Percentiles rank a stretch among this genome's conserved stretches.
Conservation (phyloP, 345 rosid species). For the Erucastrum elatum region DNA sequence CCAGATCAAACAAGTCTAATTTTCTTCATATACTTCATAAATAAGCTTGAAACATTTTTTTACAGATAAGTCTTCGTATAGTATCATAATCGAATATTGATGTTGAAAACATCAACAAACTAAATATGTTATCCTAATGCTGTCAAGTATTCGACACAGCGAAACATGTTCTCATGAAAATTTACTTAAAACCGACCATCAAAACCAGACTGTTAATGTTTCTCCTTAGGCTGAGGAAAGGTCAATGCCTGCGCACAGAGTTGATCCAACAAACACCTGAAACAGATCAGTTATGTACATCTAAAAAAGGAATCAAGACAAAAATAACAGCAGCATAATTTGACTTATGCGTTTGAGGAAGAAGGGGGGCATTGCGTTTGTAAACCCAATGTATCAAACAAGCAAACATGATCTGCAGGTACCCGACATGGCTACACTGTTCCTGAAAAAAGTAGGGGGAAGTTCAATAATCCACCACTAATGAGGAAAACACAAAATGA, state of each 20-base stretch:
- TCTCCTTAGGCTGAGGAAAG: neutral
- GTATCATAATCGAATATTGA: neutral
- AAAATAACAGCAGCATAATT: neutral
- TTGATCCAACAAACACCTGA: slow-evolving; percentile 20
- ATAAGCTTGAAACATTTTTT: neutral
- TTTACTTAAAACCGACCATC: too few relatives aligned
- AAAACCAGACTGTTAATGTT: neutral
- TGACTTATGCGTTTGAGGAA: slow-evolving; percentile 15
- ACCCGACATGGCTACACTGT: slow-evolving; percentile 39
- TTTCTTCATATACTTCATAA: neutral
- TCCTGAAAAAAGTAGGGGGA: slow-evolving; percentile 57
- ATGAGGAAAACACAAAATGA: neutral
- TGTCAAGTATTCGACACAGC: neutral
- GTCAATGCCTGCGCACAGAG: neutral
- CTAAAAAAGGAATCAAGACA: neutral
- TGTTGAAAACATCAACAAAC: neutral
- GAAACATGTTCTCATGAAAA: neutral
- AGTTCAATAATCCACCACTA: slow-evolving; percentile 17
- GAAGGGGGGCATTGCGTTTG: slow-evolving; percentile 26
- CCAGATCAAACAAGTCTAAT: neutral
- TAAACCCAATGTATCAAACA: slow-evolving; percentile 40
- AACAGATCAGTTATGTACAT: slow-evolving; percentile 8
- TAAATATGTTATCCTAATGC: neutral
- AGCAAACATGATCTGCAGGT: slow-evolving; percentile 38
- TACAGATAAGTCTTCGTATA: neutral